Evolutionary conservation across 768 basidiomycete genomes (phyloP).

Genomic region (Pleurotus tuber-regium): DNA sequence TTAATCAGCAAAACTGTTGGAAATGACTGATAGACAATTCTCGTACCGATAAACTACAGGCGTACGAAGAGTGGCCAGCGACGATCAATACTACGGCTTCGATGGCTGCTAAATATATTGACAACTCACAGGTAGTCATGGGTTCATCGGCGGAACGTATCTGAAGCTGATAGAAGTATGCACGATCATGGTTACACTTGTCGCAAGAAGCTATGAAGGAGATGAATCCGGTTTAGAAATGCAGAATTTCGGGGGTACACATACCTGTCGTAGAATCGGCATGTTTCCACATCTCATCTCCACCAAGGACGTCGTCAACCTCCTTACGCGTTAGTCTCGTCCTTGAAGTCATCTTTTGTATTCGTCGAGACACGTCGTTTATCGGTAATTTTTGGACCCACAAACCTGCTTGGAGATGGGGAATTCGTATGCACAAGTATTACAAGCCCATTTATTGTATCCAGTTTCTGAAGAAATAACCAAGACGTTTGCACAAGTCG

Average conservation of each 20-base stretch:
- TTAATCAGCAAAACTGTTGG: neutral
- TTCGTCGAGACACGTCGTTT: neutral
- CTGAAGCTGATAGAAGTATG: conserved; percentile 95
- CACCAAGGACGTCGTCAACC: conserved; percentile 94
- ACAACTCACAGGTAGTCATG: conserved; percentile 68
- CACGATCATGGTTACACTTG: conserved; percentile 82
- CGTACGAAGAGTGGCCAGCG: neutral
- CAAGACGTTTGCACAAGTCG: conserved; percentile 88
- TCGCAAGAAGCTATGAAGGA: conserved; percentile 46
- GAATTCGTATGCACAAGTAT: conserved; percentile 94
- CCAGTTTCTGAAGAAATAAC: conserved; percentile 75
- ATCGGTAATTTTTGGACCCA: neutral
- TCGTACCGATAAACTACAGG: conserved; percentile 59
- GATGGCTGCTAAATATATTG: conserved; percentile 2
- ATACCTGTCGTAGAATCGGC: conserved; percentile 84
- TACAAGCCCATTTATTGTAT: conserved; percentile 91
- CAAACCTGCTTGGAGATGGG: conserved; percentile 81
- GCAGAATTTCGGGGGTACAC: conserved; percentile 29
- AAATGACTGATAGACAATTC: neutral
- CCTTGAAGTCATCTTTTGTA: conserved; percentile 81
- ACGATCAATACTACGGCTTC: neutral
- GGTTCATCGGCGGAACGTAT: conserved; percentile 93
- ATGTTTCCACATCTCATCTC: conserved; percentile 91
- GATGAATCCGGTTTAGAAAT: neutral
- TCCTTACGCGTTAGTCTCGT: conserved; percentile 85